Evolutionary conservation across 805 yeast genomes (phyloP), one percentile per base, ranked within the genome.

Genomic region (Yarrowia deformans): DNA sequence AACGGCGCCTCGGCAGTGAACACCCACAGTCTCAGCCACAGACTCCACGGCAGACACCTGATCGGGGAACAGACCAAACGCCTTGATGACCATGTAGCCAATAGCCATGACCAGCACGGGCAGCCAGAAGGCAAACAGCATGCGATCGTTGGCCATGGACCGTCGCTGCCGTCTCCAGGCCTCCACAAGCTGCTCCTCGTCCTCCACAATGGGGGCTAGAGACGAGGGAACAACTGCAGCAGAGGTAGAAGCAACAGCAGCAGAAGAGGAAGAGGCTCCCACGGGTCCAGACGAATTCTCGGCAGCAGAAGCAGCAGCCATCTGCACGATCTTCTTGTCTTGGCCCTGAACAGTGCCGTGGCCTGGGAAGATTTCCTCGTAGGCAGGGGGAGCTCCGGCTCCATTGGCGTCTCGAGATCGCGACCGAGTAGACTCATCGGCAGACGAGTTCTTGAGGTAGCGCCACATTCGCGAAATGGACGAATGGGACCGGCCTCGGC

Each of bases 121-220:
- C 69, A 93, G 79, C 98, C 98, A 93, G 84, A 93, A 93, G 77
- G 92, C 91, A 70, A 91, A 80, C 72, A 93, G 82, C 91, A 92
- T 89, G 75, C 87, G 89, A 78, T 93, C 98, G 74, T 91, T 89
- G 73, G 79, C 80, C 70, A 85, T 79, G 67, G 82, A 82, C 72
- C 81, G 81, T 71, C 81, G 81, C 71, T 82, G 71, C 13, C 72
- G 70, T 69, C 72, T 75, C 75, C 87, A 85, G 10, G 72, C 73
- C 55, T 72, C 71, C 39, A 74, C 45, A 49, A 72, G 73, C 58
- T 72, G 73, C 54, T 71, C 73, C 16, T 72, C 77, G 35, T 70
- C 42, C 40, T 37, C 69, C 68, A 40, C 68, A 69, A 42, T 68
- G 68, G 60, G 58, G 34, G 70, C 54, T 9, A 52, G 43, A 18